Conservation (phyloP, 1,139 yeast species). For the Sugiyamaella japonica region DNA sequence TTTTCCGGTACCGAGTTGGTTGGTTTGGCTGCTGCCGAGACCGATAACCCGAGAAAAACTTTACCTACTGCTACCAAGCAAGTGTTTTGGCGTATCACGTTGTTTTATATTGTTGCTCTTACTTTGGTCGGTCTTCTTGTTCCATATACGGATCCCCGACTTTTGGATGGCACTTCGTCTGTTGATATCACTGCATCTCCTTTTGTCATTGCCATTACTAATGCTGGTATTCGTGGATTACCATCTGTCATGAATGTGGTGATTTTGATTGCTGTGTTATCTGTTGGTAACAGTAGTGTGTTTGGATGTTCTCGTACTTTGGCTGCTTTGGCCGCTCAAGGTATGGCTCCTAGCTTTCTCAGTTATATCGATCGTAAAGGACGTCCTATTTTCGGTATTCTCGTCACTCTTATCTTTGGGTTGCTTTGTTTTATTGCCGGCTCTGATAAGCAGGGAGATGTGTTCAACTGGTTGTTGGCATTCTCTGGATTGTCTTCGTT, state of each 20-base stretch:
- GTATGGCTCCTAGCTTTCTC: conserved; percentile 71
- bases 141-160: conserved; percentile 54
- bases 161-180: conserved; percentile 45
- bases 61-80: conserved; percentile 71
- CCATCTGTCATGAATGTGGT: conserved; percentile 75
- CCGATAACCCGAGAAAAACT: conserved; percentile 67
- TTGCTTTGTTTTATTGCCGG: conserved; percentile 66
- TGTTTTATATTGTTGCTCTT: conserved; percentile 62
- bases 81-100: conserved; percentile 67
- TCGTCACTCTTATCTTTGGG: conserved; percentile 59
- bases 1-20: conserved; percentile 82
- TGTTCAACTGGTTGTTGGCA: conserved; percentile 80
- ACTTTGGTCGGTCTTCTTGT: conserved; percentile 62
- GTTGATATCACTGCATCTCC: conserved; percentile 65
- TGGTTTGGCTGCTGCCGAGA: conserved; percentile 84
- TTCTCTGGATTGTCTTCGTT: conserved; percentile 81
- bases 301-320: conserved; percentile 81
- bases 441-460: conserved; percentile 63
- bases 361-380: conserved; percentile 75
- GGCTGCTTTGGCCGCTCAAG: conserved; percentile 78
- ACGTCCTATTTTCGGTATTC: conserved; percentile 69
- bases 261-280: conserved; percentile 64
- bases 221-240: conserved; percentile 58
- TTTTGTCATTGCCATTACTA: conserved; percentile 64
- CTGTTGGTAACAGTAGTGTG: conserved; percentile 74